Evolutionary conservation across 1,284 basidiomycete species (phyloP).

Genomic region (Hemileia vastatrix): DNA sequence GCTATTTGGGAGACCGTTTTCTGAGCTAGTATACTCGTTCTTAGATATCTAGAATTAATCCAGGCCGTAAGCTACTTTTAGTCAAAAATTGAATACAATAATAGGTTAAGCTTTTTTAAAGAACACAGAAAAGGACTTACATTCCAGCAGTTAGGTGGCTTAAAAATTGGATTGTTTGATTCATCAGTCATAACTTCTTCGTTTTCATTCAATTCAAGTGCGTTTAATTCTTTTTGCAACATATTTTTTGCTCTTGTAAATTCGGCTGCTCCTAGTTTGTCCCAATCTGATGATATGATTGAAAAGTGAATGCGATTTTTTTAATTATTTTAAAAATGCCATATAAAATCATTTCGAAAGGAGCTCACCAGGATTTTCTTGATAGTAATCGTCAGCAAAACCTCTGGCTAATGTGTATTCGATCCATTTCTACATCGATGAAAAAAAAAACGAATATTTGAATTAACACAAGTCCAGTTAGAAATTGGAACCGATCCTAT

Average conservation of each 20-base stretch:
- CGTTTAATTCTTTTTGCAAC: slow-evolving; percentile 17
- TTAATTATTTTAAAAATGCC: neutral
- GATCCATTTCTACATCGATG: too few species aligned
- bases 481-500: too few species aligned
- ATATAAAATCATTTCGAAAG: neutral
- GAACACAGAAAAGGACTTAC: neutral
- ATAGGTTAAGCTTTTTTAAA: neutral
- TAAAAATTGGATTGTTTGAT: neutral
- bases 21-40: slow-evolving; percentile 5
- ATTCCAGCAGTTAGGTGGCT: neutral
- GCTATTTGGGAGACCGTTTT: slow-evolving; percentile 1
- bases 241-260: slow-evolving; percentile 5
- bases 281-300: slow-evolving; percentile 9
- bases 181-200: slow-evolving; percentile 15
- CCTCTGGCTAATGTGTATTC: neutral
- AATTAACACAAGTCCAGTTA: too few species aligned
- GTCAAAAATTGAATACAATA: neutral
- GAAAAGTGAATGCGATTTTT: neutral
- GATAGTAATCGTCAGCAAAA: neutral
- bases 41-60: slow-evolving; percentile 12
- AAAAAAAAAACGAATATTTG: neutral
- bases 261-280: slow-evolving; percentile 2
- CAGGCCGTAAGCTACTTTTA: neutral
- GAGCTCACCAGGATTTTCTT: neutral
- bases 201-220: neutral